Percentiles rank a stretch among this genome's conserved stretches.
phyloP scores from a whole-genome alignment of 164 flowering plant genomes.

The Cinnamomum chago region DNA sequence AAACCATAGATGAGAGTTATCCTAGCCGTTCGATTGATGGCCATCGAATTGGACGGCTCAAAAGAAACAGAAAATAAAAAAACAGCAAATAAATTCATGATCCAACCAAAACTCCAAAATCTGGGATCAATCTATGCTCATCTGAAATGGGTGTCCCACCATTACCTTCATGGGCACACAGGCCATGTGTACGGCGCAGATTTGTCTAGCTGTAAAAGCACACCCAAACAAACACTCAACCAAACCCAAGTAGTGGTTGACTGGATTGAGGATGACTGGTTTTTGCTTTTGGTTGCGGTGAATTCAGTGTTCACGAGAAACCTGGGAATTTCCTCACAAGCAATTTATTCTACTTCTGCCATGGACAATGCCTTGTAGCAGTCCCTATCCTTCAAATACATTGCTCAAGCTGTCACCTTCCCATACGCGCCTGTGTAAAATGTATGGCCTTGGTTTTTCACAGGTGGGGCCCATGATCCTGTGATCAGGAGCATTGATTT shows the following conservation, averaged over 20 bases:
- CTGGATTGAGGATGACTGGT: not conserved
- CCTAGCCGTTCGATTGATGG: too few relatives aligned
- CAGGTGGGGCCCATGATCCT: not conserved
- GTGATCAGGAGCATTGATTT: not conserved
- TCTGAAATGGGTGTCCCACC: not conserved
- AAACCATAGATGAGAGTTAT: too few relatives aligned
- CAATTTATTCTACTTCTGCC: not conserved
- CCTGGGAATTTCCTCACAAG: not conserved
- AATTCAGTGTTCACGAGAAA: conserved; percentile 3
- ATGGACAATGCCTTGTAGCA: not conserved
- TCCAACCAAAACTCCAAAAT: too few relatives aligned
- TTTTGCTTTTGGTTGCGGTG: conserved; percentile 6
- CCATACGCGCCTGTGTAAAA: not conserved
- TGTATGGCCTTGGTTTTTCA: not conserved
- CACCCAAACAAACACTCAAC: not conserved
- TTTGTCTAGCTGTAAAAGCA: conserved; percentile 1
- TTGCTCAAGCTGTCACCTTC: not conserved
- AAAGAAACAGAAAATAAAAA: too few relatives aligned
- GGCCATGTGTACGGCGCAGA: not conserved
- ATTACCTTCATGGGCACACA: not conserved
- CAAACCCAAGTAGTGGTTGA: not conserved
- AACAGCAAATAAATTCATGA: too few relatives aligned
- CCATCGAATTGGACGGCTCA: too few relatives aligned
- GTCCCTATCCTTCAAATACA: not conserved
- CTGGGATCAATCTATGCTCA: not conserved